phyloP scores from a whole-genome alignment of 2,329 filamentous ascomycete genomes.

The Colletotrichum karsti region DNA sequence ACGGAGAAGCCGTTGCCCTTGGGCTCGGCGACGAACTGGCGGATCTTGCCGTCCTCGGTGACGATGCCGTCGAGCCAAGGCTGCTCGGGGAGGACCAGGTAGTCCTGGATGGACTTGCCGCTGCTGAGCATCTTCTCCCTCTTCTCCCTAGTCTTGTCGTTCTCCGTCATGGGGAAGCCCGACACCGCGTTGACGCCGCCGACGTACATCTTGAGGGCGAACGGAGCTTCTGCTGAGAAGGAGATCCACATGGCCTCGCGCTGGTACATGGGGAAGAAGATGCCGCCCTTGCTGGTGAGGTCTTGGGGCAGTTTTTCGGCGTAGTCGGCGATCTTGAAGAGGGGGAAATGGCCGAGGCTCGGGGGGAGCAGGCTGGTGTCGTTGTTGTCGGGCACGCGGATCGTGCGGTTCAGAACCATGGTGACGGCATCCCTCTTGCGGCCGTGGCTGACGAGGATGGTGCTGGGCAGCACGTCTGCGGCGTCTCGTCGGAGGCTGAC shows the following conservation, averaged over 20 bases:
- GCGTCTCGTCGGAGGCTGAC: not conserved
- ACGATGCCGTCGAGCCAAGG: slow-evolving; percentile 51
- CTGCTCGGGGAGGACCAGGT: slow-evolving; percentile 45
- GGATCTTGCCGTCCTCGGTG: slow-evolving; percentile 43
- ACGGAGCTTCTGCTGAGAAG: slow-evolving; percentile 36
- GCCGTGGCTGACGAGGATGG: slow-evolving; percentile 19
- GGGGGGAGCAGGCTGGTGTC: slow-evolving; percentile 42
- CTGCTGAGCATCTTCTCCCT: slow-evolving; percentile 17
- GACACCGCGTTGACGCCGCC: slow-evolving; percentile 50
- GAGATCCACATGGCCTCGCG: slow-evolving; percentile 50
- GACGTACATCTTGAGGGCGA: slow-evolving; percentile 48
- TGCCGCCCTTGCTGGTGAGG: slow-evolving; percentile 49
- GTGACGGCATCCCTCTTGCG: slow-evolving; percentile 31
- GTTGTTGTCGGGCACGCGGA: slow-evolving; percentile 51
- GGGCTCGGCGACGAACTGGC: slow-evolving; percentile 58
- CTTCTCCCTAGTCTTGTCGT: slow-evolving; percentile 28
- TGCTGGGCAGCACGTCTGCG: not conserved
- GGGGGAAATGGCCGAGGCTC: slow-evolving; percentile 44
- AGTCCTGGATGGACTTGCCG: slow-evolving; percentile 35
- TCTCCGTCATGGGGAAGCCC: slow-evolving; percentile 38
- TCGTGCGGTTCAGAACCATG: slow-evolving; percentile 49
- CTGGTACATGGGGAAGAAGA: slow-evolving; percentile 56
- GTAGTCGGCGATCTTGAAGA: slow-evolving; percentile 45
- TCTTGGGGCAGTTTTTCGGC: slow-evolving; percentile 38
- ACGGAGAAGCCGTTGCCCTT: slow-evolving; percentile 50